phyloP scores from a whole-genome alignment of 768 basidiomycete genomes.

The Suillus luteus region DNA sequence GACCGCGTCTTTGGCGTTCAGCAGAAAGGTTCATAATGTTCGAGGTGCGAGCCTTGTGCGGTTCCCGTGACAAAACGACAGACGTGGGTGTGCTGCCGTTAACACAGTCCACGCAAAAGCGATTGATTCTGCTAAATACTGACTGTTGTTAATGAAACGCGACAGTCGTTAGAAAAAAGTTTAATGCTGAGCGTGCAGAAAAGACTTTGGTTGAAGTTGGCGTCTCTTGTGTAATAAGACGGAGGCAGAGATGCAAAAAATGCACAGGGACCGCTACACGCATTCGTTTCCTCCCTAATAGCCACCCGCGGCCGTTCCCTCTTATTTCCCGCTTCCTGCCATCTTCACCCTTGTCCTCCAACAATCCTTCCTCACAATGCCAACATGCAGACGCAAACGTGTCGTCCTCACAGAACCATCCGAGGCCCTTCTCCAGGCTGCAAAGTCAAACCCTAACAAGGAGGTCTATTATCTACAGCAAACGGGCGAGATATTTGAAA shows the following conservation, averaged over 20 bases:
- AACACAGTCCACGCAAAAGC: not conserved
- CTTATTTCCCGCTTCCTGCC: constrained; percentile 59
- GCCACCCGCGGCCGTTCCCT: constrained; percentile 58
- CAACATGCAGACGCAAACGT: constrained; percentile 87
- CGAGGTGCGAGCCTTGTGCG: constrained; percentile 6
- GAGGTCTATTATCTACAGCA: constrained; percentile 91
- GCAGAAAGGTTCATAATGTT: too few relatives aligned
- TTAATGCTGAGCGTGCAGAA: constrained; percentile 6
- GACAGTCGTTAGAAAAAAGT: not conserved
- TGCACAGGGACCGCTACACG: constrained; percentile 38
- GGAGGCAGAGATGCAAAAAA: constrained; percentile 27
- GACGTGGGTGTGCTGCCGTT: constrained; percentile 1
- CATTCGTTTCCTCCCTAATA: constrained; percentile 55
- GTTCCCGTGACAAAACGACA: constrained; percentile 7
- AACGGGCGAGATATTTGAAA: constrained; percentile 97
- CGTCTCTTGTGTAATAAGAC: constrained; percentile 23
- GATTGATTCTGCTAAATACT: not conserved
- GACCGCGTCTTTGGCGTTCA: not conserved
- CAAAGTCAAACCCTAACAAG: constrained; percentile 62
- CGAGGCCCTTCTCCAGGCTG: constrained; percentile 63
- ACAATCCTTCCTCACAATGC: constrained; percentile 58
- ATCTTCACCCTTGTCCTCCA: constrained; percentile 44
- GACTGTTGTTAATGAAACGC: not conserved
- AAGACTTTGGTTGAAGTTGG: constrained; percentile 22
- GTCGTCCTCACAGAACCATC: constrained; percentile 86